A percentile compares a stretch with the other conserved stretches of the same genome.
Evolutionary conservation across 768 basidiomycete genomes (phyloP).

Genomic region (Strobilomyces dryophilus): DNA sequence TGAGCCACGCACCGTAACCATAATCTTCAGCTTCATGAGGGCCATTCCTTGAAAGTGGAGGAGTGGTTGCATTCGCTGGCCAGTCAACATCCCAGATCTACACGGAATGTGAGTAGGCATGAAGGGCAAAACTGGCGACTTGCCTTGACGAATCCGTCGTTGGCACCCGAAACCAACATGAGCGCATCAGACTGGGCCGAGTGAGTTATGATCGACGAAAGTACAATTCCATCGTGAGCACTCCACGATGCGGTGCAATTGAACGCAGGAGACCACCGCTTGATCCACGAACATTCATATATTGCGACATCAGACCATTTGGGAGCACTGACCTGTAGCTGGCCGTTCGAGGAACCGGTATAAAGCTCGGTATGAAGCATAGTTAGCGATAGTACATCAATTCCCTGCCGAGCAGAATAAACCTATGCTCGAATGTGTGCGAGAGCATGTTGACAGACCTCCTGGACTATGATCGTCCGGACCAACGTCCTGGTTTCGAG

Average conservation of each 20-base stretch:
- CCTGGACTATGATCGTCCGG: conserved; percentile 81
- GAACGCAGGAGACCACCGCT: conserved; percentile 84
- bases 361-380: conserved; percentile 62
- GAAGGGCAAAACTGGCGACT: neutral
- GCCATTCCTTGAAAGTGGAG: neutral
- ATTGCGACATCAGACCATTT: neutral
- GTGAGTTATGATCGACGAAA: conserved; percentile 67
- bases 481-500: conserved; percentile 86
- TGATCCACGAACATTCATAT: neutral
- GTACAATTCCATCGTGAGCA: conserved; percentile 76
- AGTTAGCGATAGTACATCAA: conserved; percentile 81
- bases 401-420: conserved; percentile 39
- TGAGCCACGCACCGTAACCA: conserved; percentile 15
- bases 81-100: conserved; percentile 54
- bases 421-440: neutral
- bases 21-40: conserved; percentile 15
- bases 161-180: conserved; percentile 72
- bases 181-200: conserved; percentile 22
- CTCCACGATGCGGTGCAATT: conserved; percentile 81
- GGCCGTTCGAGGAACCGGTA: conserved; percentile 63
- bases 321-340: conserved; percentile 53
- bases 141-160: conserved; percentile 83
- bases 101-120: neutral
- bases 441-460: conserved; percentile 40
- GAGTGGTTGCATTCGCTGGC: conserved; percentile 8